Conservation (phyloP, 2,329 filamentous ascomycete genomes). For the Geosmithia flava region DNA sequence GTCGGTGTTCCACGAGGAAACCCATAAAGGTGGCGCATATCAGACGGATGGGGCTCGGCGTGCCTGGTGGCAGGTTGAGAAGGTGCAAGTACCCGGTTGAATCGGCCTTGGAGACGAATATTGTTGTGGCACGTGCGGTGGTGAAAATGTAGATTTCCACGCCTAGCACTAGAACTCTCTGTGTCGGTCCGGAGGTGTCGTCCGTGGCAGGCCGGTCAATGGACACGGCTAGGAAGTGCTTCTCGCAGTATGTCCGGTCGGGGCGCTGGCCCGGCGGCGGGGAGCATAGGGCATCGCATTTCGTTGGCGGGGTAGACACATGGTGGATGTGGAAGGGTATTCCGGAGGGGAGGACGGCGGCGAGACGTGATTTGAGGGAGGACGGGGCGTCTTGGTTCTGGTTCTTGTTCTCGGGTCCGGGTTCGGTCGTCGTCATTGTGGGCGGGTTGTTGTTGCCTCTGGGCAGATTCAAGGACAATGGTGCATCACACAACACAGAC, state of each 20-base stretch:
- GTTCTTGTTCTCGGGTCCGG: not conserved
- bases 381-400: not conserved
- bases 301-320: slow-evolving; percentile 71
- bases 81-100: slow-evolving; percentile 78
- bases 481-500: not conserved
- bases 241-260: slow-evolving; percentile 76
- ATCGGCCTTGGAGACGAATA: slow-evolving; percentile 95
- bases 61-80: slow-evolving; percentile 39
- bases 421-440: not conserved
- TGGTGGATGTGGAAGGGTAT: slow-evolving; percentile 63
- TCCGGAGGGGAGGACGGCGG: slow-evolving; percentile 38
- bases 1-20: slow-evolving; percentile 57
- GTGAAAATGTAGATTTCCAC: slow-evolving; percentile 83
- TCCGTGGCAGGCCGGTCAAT: slow-evolving; percentile 17
- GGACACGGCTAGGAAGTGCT: slow-evolving; percentile 55
- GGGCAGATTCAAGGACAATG: not conserved
- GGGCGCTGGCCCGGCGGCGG: slow-evolving; percentile 59
- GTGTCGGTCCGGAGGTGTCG: slow-evolving; percentile 6
- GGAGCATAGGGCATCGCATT: slow-evolving; percentile 65
- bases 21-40: slow-evolving; percentile 65
- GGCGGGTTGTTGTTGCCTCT: not conserved
- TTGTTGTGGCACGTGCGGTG: slow-evolving; percentile 65
- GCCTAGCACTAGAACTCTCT: slow-evolving; percentile 57
- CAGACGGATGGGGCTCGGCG: slow-evolving; percentile 60
- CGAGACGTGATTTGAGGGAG: slow-evolving; percentile 17